Evolutionary conservation across 1,284 basidiomycete genomes (phyloP).

Genomic region (Sporisorium reilianum): DNA sequence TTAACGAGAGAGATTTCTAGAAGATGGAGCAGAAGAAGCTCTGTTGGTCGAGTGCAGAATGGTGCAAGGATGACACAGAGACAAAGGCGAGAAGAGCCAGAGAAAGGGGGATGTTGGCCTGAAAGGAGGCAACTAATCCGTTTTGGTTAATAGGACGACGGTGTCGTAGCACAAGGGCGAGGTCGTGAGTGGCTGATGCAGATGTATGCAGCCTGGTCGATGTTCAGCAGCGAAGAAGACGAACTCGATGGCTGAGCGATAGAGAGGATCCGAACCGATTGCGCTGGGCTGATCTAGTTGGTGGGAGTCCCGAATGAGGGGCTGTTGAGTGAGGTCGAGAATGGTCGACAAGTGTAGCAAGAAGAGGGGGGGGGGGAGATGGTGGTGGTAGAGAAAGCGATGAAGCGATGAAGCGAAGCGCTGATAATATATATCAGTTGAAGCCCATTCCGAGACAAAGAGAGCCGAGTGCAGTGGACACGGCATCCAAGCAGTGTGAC

Average conservation of each 20-base stretch:
- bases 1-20: background rate
- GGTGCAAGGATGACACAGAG: slow-evolving; percentile 24
- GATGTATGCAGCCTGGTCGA: no score
- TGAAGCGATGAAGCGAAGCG: background rate
- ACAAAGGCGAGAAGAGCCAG: slow-evolving; percentile 11
- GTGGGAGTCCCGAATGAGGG: no score
- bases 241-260: no score
- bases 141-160: background rate
- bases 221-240: no score
- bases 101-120: slow-evolving; percentile 9
- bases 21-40: slow-evolving; percentile 1
- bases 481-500: background rate
- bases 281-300: background rate
- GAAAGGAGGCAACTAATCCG: slow-evolving; percentile 27
- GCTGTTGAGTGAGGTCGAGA: slow-evolving; percentile 20
- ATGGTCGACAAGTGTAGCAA: slow-evolving; percentile 23
- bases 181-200: background rate
- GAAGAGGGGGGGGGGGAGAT: background rate
- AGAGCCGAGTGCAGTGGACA: background rate
- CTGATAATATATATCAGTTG: slow-evolving; percentile 5
- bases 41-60: slow-evolving; percentile 28
- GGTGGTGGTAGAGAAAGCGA: slow-evolving; percentile 2
- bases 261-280: no score
- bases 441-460: no score
- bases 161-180: background rate